phyloP scores from a whole-genome alignment of 164 flowering plant species.

The Magnolia kwangsiensis region DNA sequence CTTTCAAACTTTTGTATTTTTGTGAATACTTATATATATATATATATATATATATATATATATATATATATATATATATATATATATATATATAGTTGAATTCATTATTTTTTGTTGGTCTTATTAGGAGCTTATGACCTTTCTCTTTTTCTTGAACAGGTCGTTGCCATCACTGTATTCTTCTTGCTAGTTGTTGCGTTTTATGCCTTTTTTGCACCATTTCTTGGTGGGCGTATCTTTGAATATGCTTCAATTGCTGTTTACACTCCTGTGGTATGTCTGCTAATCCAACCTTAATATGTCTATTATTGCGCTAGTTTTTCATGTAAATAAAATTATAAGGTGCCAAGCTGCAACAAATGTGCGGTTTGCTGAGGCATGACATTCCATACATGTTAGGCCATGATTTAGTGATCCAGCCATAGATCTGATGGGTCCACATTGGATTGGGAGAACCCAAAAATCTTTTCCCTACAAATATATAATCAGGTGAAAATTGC shows the following conservation, averaged over 20 bases:
- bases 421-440: not conserved
- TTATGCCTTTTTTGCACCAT: slow-evolving; percentile 96
- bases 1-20: too few species aligned
- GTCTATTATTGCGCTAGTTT: not conserved
- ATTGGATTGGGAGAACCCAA: not conserved
- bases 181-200: slow-evolving; percentile 87
- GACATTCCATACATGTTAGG: not conserved
- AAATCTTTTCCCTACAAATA: not conserved
- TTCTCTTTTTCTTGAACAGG: slow-evolving; percentile 39
- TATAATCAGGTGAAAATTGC: not conserved
- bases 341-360: not conserved
- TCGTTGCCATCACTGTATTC: slow-evolving; percentile 91
- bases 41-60: too few species aligned
- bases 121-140: not conserved
- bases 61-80: too few species aligned
- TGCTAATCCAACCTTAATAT: not conserved
- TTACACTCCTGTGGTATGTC: slow-evolving; percentile 89
- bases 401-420: too few species aligned
- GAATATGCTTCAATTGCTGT: slow-evolving; percentile 56
- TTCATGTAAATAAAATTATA: not conserved
- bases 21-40: too few species aligned
- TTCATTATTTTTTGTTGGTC: not conserved
- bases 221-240: slow-evolving; percentile 78
- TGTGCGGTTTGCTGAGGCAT: not conserved
- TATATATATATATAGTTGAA: not conserved